Evolutionary conservation across 2,329 filamentous ascomycete genomes (phyloP), one percentile per base, ranked within the genome.

Genomic region (Scytalidium lignicola): DNA sequence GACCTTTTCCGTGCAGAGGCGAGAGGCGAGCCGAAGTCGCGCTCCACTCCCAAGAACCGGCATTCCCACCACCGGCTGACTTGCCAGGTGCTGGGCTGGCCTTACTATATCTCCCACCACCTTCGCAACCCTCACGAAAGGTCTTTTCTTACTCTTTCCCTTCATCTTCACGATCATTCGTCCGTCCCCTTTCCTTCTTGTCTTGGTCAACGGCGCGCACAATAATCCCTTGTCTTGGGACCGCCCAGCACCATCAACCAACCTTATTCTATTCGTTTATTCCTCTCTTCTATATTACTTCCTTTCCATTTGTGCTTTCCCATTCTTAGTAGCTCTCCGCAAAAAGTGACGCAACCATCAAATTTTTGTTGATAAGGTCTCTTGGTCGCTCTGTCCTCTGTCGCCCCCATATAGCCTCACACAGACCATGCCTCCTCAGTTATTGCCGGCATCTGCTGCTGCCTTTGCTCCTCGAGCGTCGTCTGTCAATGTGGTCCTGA

Each of bases 401-500:
- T 51, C 55, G 51, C 52, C 23, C 10, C 23, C 23, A 26, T 26
- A 26, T 5, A 26, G 23, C 23, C 23, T 26, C 49, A 44, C 46
- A 37, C 6, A 9, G 37, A 10, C 5, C 23, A 97, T 97, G 93
- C 90, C 90, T 68, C 87, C 90, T 65, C 86, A 93, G 77, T 78
- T 99, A 68, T 77, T 99, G 62, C 93, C 93, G 61, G 92, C 92
- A 55, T 97, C 93, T 63, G 93, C 93, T 59, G 90, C 91, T 55
- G 92, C 93, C 64, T 99, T 97, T 75, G 92, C 92, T 62, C 92
- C 92, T 61, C 83, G 93, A 64, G 80, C 82, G 51, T 90, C 90
- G 44, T 90, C 89, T 21, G 92, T 95, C 69, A 97, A 95, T 67
- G 89, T 99, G 60, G 93, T 99, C 52, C 78, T 99, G 63, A 88